A percentile compares a stretch with the other conserved stretches of the same genome.
phyloP scores from a whole-genome alignment of 2,329 filamentous ascomycete genomes.

The Colletotrichum brevisporum region DNA sequence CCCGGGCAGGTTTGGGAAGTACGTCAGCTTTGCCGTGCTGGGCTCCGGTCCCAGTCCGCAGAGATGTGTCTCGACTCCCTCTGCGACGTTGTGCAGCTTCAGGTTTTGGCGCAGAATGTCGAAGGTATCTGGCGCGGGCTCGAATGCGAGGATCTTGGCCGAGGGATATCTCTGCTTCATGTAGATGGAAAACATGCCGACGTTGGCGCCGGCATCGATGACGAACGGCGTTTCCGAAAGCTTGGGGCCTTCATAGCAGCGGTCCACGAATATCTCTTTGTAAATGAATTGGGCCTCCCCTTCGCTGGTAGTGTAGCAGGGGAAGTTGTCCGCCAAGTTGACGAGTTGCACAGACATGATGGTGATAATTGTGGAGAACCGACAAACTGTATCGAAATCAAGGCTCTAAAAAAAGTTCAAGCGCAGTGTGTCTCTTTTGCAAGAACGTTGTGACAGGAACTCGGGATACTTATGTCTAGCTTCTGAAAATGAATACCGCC shows the following conservation, averaged over 20 bases:
- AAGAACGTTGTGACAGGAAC: too few species aligned
- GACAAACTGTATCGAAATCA: too few species aligned
- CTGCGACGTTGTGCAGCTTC: conserved; percentile 31
- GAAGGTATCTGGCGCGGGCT: conserved; percentile 44
- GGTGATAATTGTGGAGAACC: too few species aligned
- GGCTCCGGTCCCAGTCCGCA: conserved; percentile 37
- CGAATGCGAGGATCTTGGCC: conserved; percentile 46
- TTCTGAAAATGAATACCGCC: too few species aligned
- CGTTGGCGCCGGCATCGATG: conserved; percentile 47
- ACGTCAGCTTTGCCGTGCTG: conserved; percentile 37
- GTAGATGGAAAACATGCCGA: conserved; percentile 46
- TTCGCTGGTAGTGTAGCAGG: conserved; percentile 35
- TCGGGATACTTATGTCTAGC: too few species aligned
- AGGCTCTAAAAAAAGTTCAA: too few species aligned
- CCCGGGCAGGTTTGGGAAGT: conserved; percentile 43
- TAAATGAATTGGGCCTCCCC: conserved; percentile 43
- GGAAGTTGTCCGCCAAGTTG: conserved; percentile 31
- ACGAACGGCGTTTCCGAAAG: conserved; percentile 40
- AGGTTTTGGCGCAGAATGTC: conserved; percentile 42
- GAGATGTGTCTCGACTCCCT: conserved; percentile 33
- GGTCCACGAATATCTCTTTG: conserved; percentile 44
- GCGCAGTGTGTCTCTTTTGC: too few species aligned
- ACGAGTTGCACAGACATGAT: background rate
- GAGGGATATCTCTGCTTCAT: conserved; percentile 45
- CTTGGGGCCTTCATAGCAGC: conserved; percentile 42